Evolutionary conservation across 805 yeast species (phyloP), one percentile per base, ranked within the genome.

Genomic region (Ogataea nitratoaversa): DNA sequence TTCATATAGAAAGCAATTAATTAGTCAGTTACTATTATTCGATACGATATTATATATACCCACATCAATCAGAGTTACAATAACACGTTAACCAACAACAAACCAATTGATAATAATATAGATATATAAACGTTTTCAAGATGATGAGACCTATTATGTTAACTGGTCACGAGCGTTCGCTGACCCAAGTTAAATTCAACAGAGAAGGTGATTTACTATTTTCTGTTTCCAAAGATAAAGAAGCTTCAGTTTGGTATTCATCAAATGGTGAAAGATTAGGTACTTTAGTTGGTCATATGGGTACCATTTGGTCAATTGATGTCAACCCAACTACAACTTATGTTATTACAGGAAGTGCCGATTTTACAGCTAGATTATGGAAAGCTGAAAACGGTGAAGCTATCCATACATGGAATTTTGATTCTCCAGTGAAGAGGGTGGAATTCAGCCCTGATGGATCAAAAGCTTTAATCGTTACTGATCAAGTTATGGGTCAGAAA

Each of bases 181-280:
- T 93, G 55, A 90, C 98, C 36, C 98, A 93, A 73, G 90, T 93
- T 54, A 91, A 86, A 63, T 93, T 82, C 71, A 93, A 93, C 76
- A 75, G 79, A 47, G 98, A 95, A 59, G 99, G 99, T 34, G 99
- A 93, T 64, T 67, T 93, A 52, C 75, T 93, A 42, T 83, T 93
- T 62, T 82, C 98, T 9, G 90, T 87, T 30, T 88, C 96, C 49
- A 89, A 93, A 66, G 99, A 93, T 74, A 75, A 76, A 54, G 78
- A 81, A 39, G 95, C 95, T 2, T 82, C 90, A 34, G 82, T 91
- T 46, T 95, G 98, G 97, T 93, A 77, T 66, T 79, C 97, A 23
- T 81, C 84, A 48, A 91, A 90, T 63, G 99, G 99, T 56, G 99
- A 93, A 68, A 79, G 98, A 65, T 67, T 93, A 43, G 99, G 99